Evolutionary conservation across 2,329 filamentous ascomycete species (phyloP).

Genomic region (Aspergillus pseudoviridinutans): DNA sequence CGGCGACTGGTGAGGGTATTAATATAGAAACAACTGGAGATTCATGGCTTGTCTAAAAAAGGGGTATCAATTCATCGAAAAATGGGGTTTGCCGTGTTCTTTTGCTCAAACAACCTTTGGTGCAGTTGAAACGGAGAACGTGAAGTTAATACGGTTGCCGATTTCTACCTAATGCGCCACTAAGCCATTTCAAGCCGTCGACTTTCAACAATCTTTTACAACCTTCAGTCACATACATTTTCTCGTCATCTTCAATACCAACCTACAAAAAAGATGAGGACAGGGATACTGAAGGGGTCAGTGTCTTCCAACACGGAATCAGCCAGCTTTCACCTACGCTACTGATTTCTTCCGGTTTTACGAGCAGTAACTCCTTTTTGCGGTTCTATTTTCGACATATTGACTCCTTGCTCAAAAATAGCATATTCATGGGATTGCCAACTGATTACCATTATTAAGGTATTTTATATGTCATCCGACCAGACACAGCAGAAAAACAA

Average conservation of each 20-base stretch:
- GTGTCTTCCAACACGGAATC: not conserved
- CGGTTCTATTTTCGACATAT: not conserved
- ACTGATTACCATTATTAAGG: not conserved
- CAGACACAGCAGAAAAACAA: not conserved
- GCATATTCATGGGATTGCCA: not conserved
- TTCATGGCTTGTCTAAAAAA: not conserved
- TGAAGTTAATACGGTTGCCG: constrained; percentile 27
- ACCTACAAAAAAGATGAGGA: not conserved
- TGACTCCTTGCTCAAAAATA: not conserved
- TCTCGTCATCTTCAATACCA: not conserved
- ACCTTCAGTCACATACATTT: not conserved
- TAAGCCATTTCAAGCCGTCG: not conserved
- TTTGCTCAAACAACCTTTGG: not conserved
- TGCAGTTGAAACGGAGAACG: constrained; percentile 14
- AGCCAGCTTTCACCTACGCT: not conserved
- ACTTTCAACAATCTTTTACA: not conserved
- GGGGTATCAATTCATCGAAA: constrained; percentile 9
- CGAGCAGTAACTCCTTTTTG: not conserved
- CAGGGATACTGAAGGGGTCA: not conserved
- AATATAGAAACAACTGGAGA: not conserved
- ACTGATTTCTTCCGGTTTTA: not conserved
- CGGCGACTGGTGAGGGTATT: not conserved
- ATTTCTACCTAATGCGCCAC: constrained; percentile 17
- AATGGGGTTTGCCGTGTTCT: not conserved
- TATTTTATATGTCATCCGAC: not conserved